Evolutionary conservation across 192 early-diverging fungal genomes (phyloP).

Genomic region (Coemansia nantahalensis): DNA sequence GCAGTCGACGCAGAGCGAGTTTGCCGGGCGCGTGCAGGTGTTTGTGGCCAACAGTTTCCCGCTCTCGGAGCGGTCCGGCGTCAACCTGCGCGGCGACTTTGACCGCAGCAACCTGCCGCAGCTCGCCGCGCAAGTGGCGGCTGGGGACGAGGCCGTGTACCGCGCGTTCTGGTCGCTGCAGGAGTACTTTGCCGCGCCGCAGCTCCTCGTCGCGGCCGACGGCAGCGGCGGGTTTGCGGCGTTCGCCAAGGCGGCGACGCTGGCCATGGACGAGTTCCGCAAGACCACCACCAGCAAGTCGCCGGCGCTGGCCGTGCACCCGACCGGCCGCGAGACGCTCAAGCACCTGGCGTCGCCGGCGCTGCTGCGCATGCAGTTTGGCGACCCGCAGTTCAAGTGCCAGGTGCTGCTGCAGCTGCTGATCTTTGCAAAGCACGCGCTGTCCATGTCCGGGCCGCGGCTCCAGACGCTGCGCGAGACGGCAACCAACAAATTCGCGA

Average conservation of each 20-base stretch:
- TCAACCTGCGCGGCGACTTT: constrained; percentile 88
- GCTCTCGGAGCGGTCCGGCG: constrained; percentile 84
- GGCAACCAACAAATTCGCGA: constrained; percentile 59
- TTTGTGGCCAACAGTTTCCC: constrained; percentile 84
- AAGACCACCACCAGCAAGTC: constrained; percentile 9
- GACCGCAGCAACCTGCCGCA: constrained; percentile 65
- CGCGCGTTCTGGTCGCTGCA: constrained; percentile 80
- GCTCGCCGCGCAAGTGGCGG: constrained; percentile 20
- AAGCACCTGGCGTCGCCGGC: constrained; percentile 35
- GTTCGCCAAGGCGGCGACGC: constrained; percentile 21
- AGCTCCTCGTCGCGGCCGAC: constrained; percentile 35
- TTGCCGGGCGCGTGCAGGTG: constrained; percentile 85
- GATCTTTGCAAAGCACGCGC: constrained; percentile 80
- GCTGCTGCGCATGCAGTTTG: constrained; percentile 59
- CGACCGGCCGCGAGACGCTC: constrained; percentile 20
- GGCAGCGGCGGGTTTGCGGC: background rate
- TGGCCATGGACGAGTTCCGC: constrained; percentile 43
- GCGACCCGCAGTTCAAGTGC: constrained; percentile 78
- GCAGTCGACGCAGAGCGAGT: constrained; percentile 73
- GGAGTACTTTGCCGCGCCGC: constrained; percentile 70
- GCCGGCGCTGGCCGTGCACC: constrained; percentile 11
- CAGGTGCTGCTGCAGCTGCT: constrained; percentile 83
- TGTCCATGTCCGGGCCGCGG: constrained; percentile 53
- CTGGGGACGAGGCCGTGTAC: constrained; percentile 50
- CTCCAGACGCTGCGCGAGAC: constrained; percentile 51